These are phyloP conservation scores for Wickerhamiella bombiphila DNA, from an alignment of 805 yeast genomes.

Conservation along the genomic window DNA sequence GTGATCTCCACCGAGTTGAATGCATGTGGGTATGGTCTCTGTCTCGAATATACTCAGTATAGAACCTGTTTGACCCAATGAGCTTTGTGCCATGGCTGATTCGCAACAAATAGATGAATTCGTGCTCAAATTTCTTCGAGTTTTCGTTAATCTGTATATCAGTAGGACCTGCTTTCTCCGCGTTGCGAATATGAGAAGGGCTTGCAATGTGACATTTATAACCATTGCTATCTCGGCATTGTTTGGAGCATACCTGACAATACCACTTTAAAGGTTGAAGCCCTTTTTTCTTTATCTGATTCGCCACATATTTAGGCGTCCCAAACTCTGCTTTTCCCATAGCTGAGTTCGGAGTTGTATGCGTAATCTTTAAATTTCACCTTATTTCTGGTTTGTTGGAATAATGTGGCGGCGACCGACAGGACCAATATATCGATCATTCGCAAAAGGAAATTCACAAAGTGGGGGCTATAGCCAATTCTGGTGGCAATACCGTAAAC, in stretches of 20 bases:
- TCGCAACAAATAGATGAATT: conserved; percentile 48
- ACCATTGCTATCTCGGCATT: conserved; percentile 93
- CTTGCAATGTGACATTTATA: conserved; percentile 78
- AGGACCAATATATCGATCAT: conserved; percentile 2
- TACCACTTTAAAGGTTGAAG: conserved; percentile 75
- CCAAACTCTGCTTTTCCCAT: conserved; percentile 49
- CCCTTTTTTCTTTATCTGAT: conserved; percentile 68
- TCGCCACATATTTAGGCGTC: conserved; percentile 56
- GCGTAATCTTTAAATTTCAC: too few species aligned
- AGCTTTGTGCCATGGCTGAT: conserved; percentile 68
- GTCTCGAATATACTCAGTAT: conserved; percentile 77
- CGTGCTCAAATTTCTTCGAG: conserved; percentile 43
- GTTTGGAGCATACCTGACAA: conserved; percentile 82
- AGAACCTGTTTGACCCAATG: conserved; percentile 69
- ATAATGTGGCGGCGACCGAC: too few species aligned
- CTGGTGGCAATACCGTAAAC: conserved; percentile 9
- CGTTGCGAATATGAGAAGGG: conserved; percentile 56
- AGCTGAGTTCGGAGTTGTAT: too few species aligned
- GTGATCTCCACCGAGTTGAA: conserved; percentile 64
- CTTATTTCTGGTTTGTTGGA: too few species aligned
- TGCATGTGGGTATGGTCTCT: conserved; percentile 81
- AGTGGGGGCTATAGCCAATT: conserved; percentile 7
- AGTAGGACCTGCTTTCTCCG: conserved; percentile 33
- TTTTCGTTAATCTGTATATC: conserved; percentile 32
- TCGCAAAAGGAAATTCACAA: background rate